Percentiles rank a stretch among this genome's conserved stretches.
phyloP scores from a whole-genome alignment of 768 basidiomycete species.

The Suillus ampliporus region DNA sequence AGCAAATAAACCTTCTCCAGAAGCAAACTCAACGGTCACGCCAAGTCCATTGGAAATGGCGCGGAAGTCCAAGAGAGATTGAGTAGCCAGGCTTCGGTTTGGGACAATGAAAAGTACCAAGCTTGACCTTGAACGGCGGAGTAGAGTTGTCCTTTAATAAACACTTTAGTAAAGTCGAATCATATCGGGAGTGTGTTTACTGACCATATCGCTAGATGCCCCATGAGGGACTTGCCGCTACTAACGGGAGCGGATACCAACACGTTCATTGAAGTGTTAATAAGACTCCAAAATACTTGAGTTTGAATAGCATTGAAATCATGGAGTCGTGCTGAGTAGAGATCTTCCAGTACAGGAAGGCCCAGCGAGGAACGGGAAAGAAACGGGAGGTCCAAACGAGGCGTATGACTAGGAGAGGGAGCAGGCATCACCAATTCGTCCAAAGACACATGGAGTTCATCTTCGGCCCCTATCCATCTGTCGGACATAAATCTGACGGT shows the following conservation, averaged over 20 bases:
- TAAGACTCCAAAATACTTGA: conserved; percentile 83
- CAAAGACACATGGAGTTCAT: conserved; percentile 67
- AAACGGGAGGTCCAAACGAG: conserved; percentile 76
- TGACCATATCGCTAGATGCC: conserved; percentile 75
- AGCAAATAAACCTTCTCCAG: conserved; percentile 38
- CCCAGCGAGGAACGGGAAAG: conserved; percentile 63
- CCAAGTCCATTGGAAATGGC: conserved; percentile 41
- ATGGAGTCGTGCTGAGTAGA: conserved; percentile 52
- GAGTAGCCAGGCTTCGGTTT: conserved; percentile 57
- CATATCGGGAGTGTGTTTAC: conserved; percentile 28
- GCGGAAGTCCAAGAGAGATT: conserved; percentile 60
- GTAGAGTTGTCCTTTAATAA: conserved; percentile 57
- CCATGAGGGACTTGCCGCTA: conserved; percentile 81
- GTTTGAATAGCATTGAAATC: conserved; percentile 88
- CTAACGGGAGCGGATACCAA: conserved; percentile 81
- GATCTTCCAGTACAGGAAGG: conserved; percentile 45
- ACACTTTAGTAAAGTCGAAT: conserved; percentile 12
- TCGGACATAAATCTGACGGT: conserved; percentile 86
- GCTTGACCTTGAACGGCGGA: conserved; percentile 46
- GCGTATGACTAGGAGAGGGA: conserved; percentile 58
- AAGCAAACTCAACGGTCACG: conserved; percentile 44
- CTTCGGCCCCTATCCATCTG: conserved; percentile 92
- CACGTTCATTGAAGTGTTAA: conserved; percentile 68
- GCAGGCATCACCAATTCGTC: conserved; percentile 79
- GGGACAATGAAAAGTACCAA: conserved; percentile 73